phyloP scores from a whole-genome alignment of 371 early-diverging fungal genomes.

The Rhizopus delemar region DNA sequence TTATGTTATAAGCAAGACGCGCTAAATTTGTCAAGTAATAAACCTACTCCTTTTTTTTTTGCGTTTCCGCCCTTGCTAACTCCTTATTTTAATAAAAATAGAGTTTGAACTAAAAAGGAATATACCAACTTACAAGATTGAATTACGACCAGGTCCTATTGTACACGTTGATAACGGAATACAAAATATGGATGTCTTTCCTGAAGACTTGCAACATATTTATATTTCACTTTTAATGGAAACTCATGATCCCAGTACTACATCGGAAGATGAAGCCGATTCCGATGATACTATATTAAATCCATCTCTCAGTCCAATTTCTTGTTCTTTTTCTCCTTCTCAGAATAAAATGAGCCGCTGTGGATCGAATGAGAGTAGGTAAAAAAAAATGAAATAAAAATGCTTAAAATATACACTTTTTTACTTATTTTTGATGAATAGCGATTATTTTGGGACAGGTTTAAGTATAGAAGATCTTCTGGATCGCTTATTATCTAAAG shows the following conservation, averaged over 20 bases:
- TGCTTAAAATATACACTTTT: conserved; percentile 6
- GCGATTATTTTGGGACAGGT: conserved; percentile 42
- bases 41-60: conserved; percentile 4
- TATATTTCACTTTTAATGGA: conserved; percentile 3
- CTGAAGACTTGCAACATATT: background rate
- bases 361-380: conserved; percentile 52
- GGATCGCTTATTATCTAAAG: conserved; percentile 33
- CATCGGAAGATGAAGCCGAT: conserved; percentile 27
- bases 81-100: conserved; percentile 10
- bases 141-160: conserved; percentile 34
- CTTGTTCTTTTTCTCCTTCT: conserved; percentile 12
- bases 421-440: conserved; percentile 14
- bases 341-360: conserved; percentile 24
- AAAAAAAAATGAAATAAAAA: conserved; percentile 7
- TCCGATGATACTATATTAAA: conserved; percentile 18
- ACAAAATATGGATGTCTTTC: background rate
- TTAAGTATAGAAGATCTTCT: conserved; percentile 44
- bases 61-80: conserved; percentile 10
- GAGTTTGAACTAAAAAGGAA: conserved; percentile 31
- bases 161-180: background rate
- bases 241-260: conserved; percentile 10
- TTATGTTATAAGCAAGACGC: conserved; percentile 42
- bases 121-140: conserved; percentile 39
- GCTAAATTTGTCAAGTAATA: conserved; percentile 41
- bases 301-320: conserved; percentile 10